Evolutionary conservation across 345 rosid species (phyloP), one percentile per base, ranked within the genome.

Genomic region (Microthlaspi erraticum): DNA sequence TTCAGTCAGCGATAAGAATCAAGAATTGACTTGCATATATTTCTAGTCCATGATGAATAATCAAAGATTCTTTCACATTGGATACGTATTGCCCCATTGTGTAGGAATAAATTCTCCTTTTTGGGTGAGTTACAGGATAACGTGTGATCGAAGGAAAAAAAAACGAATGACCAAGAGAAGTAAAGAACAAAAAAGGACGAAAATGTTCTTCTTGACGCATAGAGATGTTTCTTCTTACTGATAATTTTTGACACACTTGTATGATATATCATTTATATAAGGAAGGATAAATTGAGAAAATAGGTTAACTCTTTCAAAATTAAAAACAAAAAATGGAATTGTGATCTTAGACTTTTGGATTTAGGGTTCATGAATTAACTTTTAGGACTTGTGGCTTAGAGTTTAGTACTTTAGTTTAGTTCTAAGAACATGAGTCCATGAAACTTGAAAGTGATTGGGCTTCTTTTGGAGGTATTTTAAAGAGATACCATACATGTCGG

Each of bases 61-160:
- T 18, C 41, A 34, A 64, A 64, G 68, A 50, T 50, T 64, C 36
- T 64, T 64, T 56, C 68, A 19, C 46, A 64, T 36, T 49, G 13
- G 57, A 19, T 11, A 55, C 38, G 32, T 2, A n/a, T 29, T n/a
- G 39, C 39, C 2, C 31, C 5, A 36, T 8, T 36, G 39, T 2
- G 39, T 36, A 32, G 34, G 9, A 36, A 36, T 8, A 39, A 12
- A 52, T 31, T 52, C 12, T 8, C n/a, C 8, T 53, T 31, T n/a
- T 13, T 53, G 3, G 32, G 17, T 29, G 58, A 53, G 14, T 8
- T 29, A 23, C 37, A 23, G 19, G 29, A 60, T 41, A 60, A 23
- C 7, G 37, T 43, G 11, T 16, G 29, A 16, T 10, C 13, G 8
- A 32, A 49, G 19, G 6, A 26, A 52, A 53, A 14, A 7, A 29